Conservation (phyloP, 768 basidiomycete species). For the Hirschioporus abietinus region DNA sequence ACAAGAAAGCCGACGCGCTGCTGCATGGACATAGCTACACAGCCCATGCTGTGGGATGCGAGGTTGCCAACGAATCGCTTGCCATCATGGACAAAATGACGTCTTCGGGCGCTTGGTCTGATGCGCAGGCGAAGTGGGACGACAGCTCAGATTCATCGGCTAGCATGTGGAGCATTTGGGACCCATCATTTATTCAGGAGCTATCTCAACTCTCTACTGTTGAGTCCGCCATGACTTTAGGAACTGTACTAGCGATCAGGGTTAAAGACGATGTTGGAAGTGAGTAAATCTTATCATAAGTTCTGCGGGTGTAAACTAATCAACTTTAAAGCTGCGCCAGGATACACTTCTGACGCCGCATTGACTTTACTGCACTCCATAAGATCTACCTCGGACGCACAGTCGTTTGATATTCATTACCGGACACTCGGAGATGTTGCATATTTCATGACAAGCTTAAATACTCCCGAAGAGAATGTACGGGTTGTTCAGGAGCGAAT, state of each 20-base stretch:
- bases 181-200: conserved; percentile 57
- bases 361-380: conserved; percentile 54
- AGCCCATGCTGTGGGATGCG: conserved; percentile 89
- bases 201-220: conserved; percentile 54
- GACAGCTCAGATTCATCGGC: conserved; percentile 15
- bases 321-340: conserved; percentile 20
- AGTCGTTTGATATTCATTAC: conserved; percentile 68
- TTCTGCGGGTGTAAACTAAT: conserved; percentile 8
- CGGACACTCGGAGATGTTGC: conserved; percentile 87
- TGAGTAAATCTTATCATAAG: conserved; percentile 23
- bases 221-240: conserved; percentile 79
- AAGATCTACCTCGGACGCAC: conserved; percentile 22
- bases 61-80: conserved; percentile 81
- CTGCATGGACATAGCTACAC: conserved; percentile 96
- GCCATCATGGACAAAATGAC: conserved; percentile 51
- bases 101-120: conserved; percentile 49
- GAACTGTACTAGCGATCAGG: conserved; percentile 79
- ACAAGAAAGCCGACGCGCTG: conserved; percentile 76
- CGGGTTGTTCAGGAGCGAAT: conserved; percentile 61
- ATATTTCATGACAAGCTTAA: conserved; percentile 90
- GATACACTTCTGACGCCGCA: conserved; percentile 58
- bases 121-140: conserved; percentile 57
- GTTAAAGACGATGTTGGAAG: conserved; percentile 53
- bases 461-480: conserved; percentile 51
- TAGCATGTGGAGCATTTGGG: conserved; percentile 85